Evolutionary conservation across 768 basidiomycete genomes (phyloP).

Genomic region (Lactifluus hygrophoroides): DNA sequence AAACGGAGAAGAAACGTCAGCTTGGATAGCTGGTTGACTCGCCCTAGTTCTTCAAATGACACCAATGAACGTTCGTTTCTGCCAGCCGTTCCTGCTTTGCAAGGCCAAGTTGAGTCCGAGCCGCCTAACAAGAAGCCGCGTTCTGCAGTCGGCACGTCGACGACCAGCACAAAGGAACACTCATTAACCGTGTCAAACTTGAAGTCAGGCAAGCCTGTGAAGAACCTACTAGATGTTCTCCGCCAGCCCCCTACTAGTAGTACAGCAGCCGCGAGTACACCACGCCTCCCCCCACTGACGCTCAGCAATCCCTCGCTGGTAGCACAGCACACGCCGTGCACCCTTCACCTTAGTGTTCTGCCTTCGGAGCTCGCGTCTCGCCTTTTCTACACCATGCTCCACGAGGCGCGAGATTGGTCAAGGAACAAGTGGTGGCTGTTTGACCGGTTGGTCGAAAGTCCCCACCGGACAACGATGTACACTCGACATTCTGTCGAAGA

Average conservation of each 20-base stretch:
- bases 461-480: conserved; percentile 76
- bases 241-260: conserved; percentile 10
- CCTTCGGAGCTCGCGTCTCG: conserved; percentile 68
- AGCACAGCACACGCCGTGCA: conserved; percentile 64
- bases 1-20: conserved; percentile 42
- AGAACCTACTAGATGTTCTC: conserved; percentile 17
- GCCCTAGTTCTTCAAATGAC: conserved; percentile 20
- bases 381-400: conserved; percentile 66
- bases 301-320: conserved; percentile 58
- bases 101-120: background rate
- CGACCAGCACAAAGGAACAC: background rate
- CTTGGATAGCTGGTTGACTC: conserved; percentile 49
- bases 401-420: conserved; percentile 52
- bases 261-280: conserved; percentile 13
- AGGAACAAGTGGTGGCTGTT: conserved; percentile 81
- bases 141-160: background rate
- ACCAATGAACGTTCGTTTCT: background rate
- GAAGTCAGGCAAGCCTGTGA: conserved; percentile 11
- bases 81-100: background rate
- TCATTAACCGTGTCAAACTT: background rate
- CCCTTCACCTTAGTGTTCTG: conserved; percentile 58
- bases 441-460: conserved; percentile 74
- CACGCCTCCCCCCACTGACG: conserved; percentile 48
- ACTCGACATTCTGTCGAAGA: conserved; percentile 33
- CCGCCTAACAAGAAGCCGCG: conserved; percentile 7